phyloP scores from a whole-genome alignment of 768 basidiomycete species.

The Nidula microcarpa region DNA sequence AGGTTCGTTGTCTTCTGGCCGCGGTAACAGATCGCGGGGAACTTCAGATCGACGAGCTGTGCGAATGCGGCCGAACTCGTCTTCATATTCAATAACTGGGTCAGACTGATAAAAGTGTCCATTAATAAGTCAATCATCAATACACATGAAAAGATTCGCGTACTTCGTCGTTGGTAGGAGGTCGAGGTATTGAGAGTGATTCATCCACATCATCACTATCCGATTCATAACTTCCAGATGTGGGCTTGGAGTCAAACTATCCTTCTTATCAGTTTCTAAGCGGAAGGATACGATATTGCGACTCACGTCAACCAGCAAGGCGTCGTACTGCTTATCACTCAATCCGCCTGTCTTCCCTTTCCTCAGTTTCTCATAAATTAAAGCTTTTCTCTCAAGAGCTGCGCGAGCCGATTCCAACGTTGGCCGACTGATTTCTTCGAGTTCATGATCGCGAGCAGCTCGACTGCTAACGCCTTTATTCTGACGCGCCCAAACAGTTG shows the following conservation, averaged over 20 bases:
- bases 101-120: constrained; percentile 46
- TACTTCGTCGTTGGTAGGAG: constrained; percentile 37
- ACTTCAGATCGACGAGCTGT: constrained; percentile 72
- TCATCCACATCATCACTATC: constrained; percentile 81
- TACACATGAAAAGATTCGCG: constrained; percentile 4
- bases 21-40: constrained; percentile 57
- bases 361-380: constrained; percentile 74
- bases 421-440: constrained; percentile 64
- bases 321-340: constrained; percentile 69
- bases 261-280: background rate
- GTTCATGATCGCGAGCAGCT: constrained; percentile 63
- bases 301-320: constrained; percentile 75
- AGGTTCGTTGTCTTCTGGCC: constrained; percentile 33
- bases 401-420: constrained; percentile 72
- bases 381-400: constrained; percentile 71
- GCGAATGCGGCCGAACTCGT: constrained; percentile 81
- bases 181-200: constrained; percentile 59
- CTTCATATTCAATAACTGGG: constrained; percentile 80
- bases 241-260: constrained; percentile 65
- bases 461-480: constrained; percentile 73
- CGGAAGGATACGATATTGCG: background rate
- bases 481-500: constrained; percentile 69
- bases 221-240: constrained; percentile 49
- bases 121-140: background rate
- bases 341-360: constrained; percentile 79